Percentiles rank a stretch among this genome's conserved stretches.
These are phyloP conservation scores for Tolypocladium guangdongense DNA, from an alignment of 2,329 filamentous ascomycete species.

Conservation along the genomic window DNA sequence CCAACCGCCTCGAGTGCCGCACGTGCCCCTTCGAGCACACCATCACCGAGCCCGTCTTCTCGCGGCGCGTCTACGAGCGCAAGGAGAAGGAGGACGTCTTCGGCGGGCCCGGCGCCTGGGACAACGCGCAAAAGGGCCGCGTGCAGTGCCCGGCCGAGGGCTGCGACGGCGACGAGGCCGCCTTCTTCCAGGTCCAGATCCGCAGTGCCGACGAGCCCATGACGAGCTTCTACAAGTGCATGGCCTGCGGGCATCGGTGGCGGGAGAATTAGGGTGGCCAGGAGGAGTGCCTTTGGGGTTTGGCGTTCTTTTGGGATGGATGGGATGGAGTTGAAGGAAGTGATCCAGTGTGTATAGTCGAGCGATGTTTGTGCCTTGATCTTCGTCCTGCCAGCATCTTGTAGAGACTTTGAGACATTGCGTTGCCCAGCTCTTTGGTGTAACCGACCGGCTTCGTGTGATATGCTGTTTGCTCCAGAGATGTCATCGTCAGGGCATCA, in stretches of 20 bases:
- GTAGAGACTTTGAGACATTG: not conserved
- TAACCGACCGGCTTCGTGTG: not conserved
- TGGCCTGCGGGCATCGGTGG: constrained; percentile 55
- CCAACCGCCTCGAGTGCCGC: constrained; percentile 86
- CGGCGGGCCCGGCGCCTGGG: constrained; percentile 79
- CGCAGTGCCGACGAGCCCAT: constrained; percentile 96
- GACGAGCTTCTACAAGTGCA: constrained; percentile 89
- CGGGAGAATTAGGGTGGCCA: constrained; percentile 43
- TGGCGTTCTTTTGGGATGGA: not conserved
- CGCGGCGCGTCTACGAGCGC: constrained; percentile 72
- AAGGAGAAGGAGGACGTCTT: constrained; percentile 86
- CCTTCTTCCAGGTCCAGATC: constrained; percentile 96
- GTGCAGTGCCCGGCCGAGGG: constrained; percentile 73
- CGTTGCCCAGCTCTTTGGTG: too few species aligned
- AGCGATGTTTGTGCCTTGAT: not conserved
- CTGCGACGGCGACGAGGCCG: constrained; percentile 76
- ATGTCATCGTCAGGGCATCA: not conserved
- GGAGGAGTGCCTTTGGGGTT: not conserved
- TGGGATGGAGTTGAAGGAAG: not conserved
- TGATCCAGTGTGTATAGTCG: not conserved
- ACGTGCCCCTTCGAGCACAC: constrained; percentile 89
- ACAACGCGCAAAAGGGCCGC: constrained; percentile 75
- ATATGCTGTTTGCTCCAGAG: not conserved
- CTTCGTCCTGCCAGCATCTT: not conserved
- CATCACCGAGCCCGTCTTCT: constrained; percentile 68